Evolutionary conservation across 306 rosid genomes (phyloP).

Genomic region (Cyamopsis tetragonoloba): DNA sequence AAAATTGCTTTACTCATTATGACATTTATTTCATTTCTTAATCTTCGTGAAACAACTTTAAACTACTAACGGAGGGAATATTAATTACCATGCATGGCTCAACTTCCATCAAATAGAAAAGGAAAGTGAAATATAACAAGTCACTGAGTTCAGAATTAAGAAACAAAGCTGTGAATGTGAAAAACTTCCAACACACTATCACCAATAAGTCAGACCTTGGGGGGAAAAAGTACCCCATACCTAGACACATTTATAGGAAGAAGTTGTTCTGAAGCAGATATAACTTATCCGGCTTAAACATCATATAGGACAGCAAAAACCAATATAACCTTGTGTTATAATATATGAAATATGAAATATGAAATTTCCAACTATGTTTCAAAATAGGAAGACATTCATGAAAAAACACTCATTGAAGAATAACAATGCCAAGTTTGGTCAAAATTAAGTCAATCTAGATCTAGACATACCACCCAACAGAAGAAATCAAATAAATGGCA

Average conservation of each 20-base stretch:
- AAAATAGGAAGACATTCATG: not conserved
- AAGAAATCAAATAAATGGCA: not conserved
- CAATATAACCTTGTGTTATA: not conserved
- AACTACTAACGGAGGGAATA: too few species aligned
- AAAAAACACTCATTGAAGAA: not conserved
- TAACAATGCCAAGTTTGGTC: not conserved
- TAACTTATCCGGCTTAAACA: not conserved
- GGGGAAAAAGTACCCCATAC: not conserved
- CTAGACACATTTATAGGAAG: not conserved
- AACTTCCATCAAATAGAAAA: conserved; percentile 2
- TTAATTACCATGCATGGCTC: conserved; percentile 9
- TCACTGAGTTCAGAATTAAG: not conserved
- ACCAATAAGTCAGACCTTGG: not conserved
- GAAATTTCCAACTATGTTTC: not conserved
- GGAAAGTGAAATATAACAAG: not conserved
- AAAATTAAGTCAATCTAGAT: conserved; percentile 8
- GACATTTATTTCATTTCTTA: too few species aligned
- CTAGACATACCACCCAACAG: not conserved
- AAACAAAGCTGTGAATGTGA: not conserved
- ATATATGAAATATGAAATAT: not conserved
- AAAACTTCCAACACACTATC: not conserved
- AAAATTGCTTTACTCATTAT: too few species aligned
- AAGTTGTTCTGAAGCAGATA: not conserved
- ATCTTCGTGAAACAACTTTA: too few species aligned
- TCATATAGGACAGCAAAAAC: not conserved